A percentile compares a stretch with the other conserved stretches of the same genome.
phyloP scores from a whole-genome alignment of 192 early-diverging fungal species.

The Phlyctochytrium bullatum region DNA sequence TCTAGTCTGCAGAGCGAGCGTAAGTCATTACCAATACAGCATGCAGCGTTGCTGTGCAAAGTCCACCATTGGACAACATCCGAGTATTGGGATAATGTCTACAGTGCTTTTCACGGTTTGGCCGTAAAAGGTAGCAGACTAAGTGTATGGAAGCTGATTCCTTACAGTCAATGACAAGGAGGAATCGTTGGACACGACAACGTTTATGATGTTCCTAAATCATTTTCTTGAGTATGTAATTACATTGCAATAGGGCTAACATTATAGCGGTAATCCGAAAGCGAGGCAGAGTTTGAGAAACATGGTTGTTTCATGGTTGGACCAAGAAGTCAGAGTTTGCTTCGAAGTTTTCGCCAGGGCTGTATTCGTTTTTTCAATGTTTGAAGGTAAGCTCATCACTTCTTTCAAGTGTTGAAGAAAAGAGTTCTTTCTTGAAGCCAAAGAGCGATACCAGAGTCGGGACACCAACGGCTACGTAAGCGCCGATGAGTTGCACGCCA shows the following conservation, averaged over 20 bases:
- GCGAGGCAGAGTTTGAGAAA: slow-evolving; percentile 5
- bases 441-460: slow-evolving; percentile 3
- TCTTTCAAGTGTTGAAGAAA: background rate
- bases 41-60: slow-evolving; percentile 7
- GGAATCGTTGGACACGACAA: background rate
- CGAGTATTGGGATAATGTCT: slow-evolving; percentile 3
- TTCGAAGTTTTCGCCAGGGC: slow-evolving; percentile 20
- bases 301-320: slow-evolving; percentile 13
- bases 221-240: slow-evolving; percentile 12
- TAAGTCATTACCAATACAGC: slow-evolving; percentile 3
- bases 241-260: too few relatives aligned
- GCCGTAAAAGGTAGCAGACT: slow-evolving; percentile 6
- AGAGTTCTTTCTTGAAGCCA: slow-evolving; percentile 17
- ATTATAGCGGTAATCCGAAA: background rate
- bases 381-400: slow-evolving; percentile 11
- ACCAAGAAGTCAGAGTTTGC: slow-evolving; percentile 14
- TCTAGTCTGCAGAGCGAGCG: slow-evolving; percentile 5
- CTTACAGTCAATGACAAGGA: background rate
- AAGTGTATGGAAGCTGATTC: background rate
- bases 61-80: slow-evolving; percentile 10
- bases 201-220: slow-evolving; percentile 9
- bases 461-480: slow-evolving; percentile 4
- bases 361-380: slow-evolving; percentile 9
- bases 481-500: background rate
- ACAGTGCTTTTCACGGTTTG: slow-evolving; percentile 7